A percentile compares a stretch with the other conserved stretches of the same genome.
Evolutionary conservation across 768 basidiomycete species (phyloP).

Genomic region (Agaricus subrufescens): DNA sequence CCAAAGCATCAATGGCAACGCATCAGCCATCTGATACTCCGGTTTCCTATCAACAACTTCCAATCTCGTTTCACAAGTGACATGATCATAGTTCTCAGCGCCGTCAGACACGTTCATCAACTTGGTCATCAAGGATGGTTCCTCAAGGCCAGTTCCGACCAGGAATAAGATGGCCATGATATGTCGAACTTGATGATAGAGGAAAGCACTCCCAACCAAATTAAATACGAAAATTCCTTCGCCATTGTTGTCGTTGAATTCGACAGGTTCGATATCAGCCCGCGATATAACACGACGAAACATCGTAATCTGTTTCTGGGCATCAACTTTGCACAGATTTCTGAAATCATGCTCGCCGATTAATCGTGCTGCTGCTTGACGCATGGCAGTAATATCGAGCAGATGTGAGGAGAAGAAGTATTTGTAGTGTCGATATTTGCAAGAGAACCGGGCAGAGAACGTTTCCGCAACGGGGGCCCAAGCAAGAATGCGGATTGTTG

Average conservation of each 20-base stretch:
- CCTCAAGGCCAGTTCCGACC: slow-evolving; percentile 13
- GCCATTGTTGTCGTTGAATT: background rate
- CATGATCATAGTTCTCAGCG: slow-evolving; percentile 24
- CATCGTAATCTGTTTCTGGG: slow-evolving; percentile 37
- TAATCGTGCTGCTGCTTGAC: slow-evolving; percentile 86
- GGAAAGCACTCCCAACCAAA: slow-evolving; percentile 66
- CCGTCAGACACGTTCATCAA: slow-evolving; percentile 66
- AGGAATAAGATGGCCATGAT: slow-evolving; percentile 18
- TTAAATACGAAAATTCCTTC: slow-evolving; percentile 60
- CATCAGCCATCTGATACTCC: slow-evolving; percentile 91
- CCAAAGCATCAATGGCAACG: slow-evolving; percentile 88
- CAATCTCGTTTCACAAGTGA: too few relatives aligned
- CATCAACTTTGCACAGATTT: slow-evolving; percentile 92
- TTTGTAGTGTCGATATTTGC: slow-evolving; percentile 89
- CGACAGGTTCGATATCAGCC: slow-evolving; percentile 10
- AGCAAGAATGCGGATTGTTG: slow-evolving; percentile 84
- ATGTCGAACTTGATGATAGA: slow-evolving; percentile 67
- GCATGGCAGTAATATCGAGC: slow-evolving; percentile 75
- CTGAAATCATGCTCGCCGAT: slow-evolving; percentile 95
- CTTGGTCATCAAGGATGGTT: slow-evolving; percentile 72
- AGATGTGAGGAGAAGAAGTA: slow-evolving; percentile 81
- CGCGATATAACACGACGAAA: slow-evolving; percentile 49
- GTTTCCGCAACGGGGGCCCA: slow-evolving; percentile 82
- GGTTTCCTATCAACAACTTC: slow-evolving; percentile 70
- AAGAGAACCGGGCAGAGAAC: slow-evolving; percentile 90